A percentile compares a stretch with the other conserved stretches of the same genome.
Conservation (phyloP, 352 stramenopile genomes). For the Thalassiosira pacifica region DNA sequence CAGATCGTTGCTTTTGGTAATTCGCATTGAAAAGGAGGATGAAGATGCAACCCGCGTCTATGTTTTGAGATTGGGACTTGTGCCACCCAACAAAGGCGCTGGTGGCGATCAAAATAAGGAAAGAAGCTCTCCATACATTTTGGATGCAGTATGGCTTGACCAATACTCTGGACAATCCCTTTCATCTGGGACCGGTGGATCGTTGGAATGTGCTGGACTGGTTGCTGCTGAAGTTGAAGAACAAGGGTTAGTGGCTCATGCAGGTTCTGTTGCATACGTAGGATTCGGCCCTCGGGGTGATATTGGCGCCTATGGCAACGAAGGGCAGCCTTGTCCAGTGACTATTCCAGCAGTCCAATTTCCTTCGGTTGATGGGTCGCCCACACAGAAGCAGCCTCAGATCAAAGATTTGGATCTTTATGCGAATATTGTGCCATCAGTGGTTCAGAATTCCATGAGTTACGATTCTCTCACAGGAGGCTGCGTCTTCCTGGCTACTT, state of each 20-base stretch:
- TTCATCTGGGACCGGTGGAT: background rate
- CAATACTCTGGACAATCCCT: slow-evolving; percentile 40
- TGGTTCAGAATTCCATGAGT: slow-evolving; percentile 33
- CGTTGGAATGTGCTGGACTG: slow-evolving; percentile 41
- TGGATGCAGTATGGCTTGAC: slow-evolving; percentile 53
- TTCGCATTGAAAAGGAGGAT: slow-evolving; percentile 36
- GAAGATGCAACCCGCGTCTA: slow-evolving; percentile 29
- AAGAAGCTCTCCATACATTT: slow-evolving; percentile 5
- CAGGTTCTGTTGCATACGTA: slow-evolving; percentile 32
- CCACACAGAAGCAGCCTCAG: background rate
- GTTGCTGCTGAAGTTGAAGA: slow-evolving; percentile 23
- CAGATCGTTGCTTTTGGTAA: slow-evolving; percentile 13
- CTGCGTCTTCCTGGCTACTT: slow-evolving; percentile 45
- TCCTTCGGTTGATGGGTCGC: background rate
- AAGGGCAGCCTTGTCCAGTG: slow-evolving; percentile 22
- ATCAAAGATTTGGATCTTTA: slow-evolving; percentile 53
- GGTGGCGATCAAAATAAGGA: too few relatives aligned
- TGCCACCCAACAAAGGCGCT: background rate
- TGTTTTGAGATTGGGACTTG: slow-evolving; percentile 31
- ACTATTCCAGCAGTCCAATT: slow-evolving; percentile 48
- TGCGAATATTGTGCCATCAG: slow-evolving; percentile 27
- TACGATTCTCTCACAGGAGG: slow-evolving; percentile 56
- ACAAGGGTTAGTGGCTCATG: background rate
- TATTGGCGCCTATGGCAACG: background rate
- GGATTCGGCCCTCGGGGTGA: slow-evolving; percentile 30